Evolutionary conservation across 2,329 filamentous ascomycete species (phyloP).

Genomic region (Rhynchosporium secalis): DNA sequence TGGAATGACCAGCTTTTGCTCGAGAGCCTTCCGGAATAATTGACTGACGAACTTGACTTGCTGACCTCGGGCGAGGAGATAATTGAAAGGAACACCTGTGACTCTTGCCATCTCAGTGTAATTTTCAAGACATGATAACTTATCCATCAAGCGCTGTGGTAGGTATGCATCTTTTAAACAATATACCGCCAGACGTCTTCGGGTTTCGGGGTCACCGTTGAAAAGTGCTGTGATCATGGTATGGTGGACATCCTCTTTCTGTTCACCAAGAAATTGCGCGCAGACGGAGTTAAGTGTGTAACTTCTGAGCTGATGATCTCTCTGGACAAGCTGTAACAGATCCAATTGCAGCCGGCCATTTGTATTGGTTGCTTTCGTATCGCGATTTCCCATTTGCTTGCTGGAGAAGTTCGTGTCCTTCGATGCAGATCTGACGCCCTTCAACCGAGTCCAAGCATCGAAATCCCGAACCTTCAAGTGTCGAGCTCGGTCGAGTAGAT

Average conservation of each 20-base stretch:
- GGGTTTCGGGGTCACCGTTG: constrained; percentile 92
- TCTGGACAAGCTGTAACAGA: constrained; percentile 88
- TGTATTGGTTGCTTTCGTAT: constrained; percentile 92
- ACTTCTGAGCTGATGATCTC: constrained; percentile 92
- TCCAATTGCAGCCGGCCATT: constrained; percentile 92
- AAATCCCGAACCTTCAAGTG: constrained; percentile 80
- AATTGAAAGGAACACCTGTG: constrained; percentile 97
- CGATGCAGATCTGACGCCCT: constrained; percentile 66
- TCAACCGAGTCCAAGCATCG: constrained; percentile 83
- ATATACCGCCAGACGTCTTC: constrained; percentile 88
- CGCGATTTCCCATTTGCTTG: constrained; percentile 97
- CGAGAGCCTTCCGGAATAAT: constrained; percentile 88
- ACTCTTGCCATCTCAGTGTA: constrained; percentile 99
- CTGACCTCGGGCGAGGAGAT: constrained; percentile 84
- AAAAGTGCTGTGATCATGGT: constrained; percentile 99
- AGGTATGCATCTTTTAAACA: constrained; percentile 97
- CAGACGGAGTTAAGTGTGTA: constrained; percentile 97
- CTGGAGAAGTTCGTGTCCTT: constrained; percentile 88
- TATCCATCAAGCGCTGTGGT: constrained; percentile 92
- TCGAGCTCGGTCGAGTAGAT: constrained; percentile 83
- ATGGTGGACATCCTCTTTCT: constrained; percentile 98
- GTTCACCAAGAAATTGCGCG: constrained; percentile 91
- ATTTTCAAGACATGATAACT: constrained; percentile 96
- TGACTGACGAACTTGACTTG: constrained; percentile 98
- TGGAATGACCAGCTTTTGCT: constrained; percentile 92